Evolutionary conservation across 1,139 yeast genomes (phyloP), one percentile per base, ranked within the genome.

Genomic region (Kodamaea arcana): DNA sequence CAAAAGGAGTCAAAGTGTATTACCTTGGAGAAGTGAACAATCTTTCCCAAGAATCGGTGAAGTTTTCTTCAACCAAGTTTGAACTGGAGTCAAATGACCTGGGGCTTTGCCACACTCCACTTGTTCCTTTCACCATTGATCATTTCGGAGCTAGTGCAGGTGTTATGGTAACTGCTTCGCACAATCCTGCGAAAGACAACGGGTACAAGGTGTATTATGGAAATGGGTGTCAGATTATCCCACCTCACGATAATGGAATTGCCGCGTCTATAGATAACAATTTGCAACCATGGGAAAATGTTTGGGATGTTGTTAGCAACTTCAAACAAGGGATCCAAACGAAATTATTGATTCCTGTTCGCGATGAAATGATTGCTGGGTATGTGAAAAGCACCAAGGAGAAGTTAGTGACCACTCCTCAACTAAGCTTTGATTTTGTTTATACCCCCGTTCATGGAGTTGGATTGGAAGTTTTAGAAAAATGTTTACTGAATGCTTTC

Each of bases 361-460:
- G 63, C 35, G 48, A 48, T 1, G 60, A 58, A 25, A 57, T 69
- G 42, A 56, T 66, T 0, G 43, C 50, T 1, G 44, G 46, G 3
- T 80, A 79, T 47, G 40, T 70, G 1, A 38, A 46, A 0, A 52
- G 58, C 5, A 47, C 78, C 3, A 42, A 50, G 1, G 16, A 44
- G 0, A 54, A 60, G 12, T 48, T 78, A 31, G 48, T 33, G 15
- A 31, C 34, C 11, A 33, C 36, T 35, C 40, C 47, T 10, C 18
- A 45, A 3, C 36, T 65, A 6, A 49, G 48, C 15, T 62, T 69
- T 43, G 61, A 61, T 37, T 80, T 83, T 46, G 85, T 87, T 2
- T 92, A 90, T 52, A 90, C 97, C 0, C 95, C 97, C 12, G 80
- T 92, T 81, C 97, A 92, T 57, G 98, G 97, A 2, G 95, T 90